Evolutionary conservation across 169 alveolate species (phyloP).

Genomic region (Pseudocohnilembus persalinus): DNA sequence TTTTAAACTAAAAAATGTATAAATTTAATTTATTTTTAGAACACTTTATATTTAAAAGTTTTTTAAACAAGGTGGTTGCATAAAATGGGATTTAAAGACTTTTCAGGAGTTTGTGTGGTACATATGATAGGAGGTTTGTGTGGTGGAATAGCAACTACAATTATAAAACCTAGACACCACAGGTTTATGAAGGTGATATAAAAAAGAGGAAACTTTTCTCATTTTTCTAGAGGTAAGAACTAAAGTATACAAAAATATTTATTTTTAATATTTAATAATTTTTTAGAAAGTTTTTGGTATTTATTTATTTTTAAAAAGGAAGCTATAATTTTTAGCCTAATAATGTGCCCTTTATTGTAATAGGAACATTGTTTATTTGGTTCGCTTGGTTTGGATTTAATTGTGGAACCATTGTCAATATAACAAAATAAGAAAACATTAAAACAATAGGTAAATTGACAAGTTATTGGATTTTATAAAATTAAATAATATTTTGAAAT

Average conservation of each 20-base stretch:
- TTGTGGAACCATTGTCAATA: not conserved
- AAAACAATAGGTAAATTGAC: not conserved
- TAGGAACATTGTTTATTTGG: not conserved
- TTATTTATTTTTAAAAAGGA: too few species aligned
- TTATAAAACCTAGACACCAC: not conserved
- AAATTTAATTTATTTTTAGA: too few species aligned
- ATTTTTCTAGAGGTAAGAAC: too few species aligned
- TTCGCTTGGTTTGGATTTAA: not conserved
- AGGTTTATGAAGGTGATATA: not conserved
- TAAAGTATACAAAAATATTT: too few species aligned
- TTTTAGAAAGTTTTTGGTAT: too few species aligned
- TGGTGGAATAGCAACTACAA: not conserved
- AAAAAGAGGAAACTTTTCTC: too few species aligned
- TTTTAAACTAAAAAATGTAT: too few species aligned
- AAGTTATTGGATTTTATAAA: not conserved
- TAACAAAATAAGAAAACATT: too few species aligned
- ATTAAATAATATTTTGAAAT: too few species aligned
- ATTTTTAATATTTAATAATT: too few species aligned
- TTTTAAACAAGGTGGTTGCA: too few species aligned
- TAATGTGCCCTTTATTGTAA: not conserved
- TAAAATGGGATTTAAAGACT: not conserved
- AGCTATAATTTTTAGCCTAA: not conserved
- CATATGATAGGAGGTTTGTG: not conserved
- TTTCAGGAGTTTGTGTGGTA: not conserved
- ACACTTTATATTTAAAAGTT: too few species aligned